Percentiles rank a stretch among this genome's conserved stretches.
Evolutionary conservation across 2,329 filamentous ascomycete genomes (phyloP).

Genomic region (Orbilia ellipsospora): DNA sequence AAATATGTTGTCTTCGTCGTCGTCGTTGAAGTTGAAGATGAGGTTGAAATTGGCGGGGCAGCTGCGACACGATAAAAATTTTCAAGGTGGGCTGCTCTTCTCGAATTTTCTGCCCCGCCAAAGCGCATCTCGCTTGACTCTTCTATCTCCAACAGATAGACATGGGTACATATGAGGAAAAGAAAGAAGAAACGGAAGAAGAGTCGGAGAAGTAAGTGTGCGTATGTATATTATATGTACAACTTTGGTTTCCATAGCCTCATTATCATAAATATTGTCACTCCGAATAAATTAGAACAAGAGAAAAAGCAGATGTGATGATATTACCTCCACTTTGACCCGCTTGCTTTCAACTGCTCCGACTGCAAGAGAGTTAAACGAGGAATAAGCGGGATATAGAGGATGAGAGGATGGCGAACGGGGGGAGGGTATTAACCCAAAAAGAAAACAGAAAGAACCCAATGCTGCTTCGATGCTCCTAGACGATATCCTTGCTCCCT

Average conservation of each 20-base stretch:
- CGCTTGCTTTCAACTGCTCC: too few species aligned
- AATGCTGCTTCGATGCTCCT: too few species aligned
- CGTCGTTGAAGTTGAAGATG: conserved; percentile 14
- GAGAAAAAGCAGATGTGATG: neutral
- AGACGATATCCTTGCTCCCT: too few species aligned
- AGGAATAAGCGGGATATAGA: too few species aligned
- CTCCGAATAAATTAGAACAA: neutral
- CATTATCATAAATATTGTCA: neutral
- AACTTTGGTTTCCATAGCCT: neutral
- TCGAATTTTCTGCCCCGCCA: conserved; percentile 12
- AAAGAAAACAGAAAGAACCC: too few species aligned
- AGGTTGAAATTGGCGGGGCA: conserved; percentile 34
- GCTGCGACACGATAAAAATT: neutral
- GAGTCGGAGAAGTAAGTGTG: neutral
- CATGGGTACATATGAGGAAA: neutral
- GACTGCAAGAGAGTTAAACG: too few species aligned
- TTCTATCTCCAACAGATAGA: neutral
- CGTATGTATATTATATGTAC: neutral
- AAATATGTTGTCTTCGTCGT: neutral
- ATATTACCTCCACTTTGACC: neutral
- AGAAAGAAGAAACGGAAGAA: neutral
- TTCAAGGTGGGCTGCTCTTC: conserved; percentile 9
- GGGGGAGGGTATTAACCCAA: too few species aligned
- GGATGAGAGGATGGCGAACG: too few species aligned
- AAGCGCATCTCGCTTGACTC: neutral